A percentile compares a stretch with the other conserved stretches of the same genome.
These are phyloP conservation scores for Dactylellina leptospora DNA, from an alignment of 2,329 filamentous ascomycete genomes.

Conservation along the genomic window DNA sequence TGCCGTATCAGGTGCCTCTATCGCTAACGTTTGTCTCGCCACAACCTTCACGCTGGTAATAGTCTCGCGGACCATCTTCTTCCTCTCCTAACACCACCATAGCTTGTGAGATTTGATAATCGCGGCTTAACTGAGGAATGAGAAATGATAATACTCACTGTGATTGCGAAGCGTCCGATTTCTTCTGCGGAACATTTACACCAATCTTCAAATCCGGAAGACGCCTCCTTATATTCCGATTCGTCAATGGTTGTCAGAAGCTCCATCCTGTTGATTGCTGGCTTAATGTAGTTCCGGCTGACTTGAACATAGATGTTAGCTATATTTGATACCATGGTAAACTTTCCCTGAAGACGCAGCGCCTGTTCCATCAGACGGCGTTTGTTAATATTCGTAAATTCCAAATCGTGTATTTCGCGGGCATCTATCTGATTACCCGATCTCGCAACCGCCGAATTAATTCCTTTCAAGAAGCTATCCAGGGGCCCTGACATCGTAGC, in stretches of 20 bases:
- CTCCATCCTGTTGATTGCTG: conserved; percentile 28
- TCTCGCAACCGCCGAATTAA: conserved; percentile 2
- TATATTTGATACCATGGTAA: conserved; percentile 22
- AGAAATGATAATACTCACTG: too few relatives aligned
- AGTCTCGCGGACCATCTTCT: too few relatives aligned
- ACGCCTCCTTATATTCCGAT: not conserved
- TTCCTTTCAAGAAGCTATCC: conserved; percentile 11
- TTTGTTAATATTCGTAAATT: not conserved
- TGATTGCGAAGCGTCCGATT: too few relatives aligned
- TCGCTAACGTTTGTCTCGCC: too few relatives aligned
- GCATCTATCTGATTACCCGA: conserved; percentile 7
- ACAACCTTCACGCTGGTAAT: too few relatives aligned
- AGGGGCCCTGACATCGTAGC: not conserved
- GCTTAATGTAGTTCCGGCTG: conserved; percentile 22
- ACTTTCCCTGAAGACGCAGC: conserved; percentile 13
- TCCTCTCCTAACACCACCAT: too few relatives aligned
- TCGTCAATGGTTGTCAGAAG: not conserved
- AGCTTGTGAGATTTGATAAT: too few relatives aligned
- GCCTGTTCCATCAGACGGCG: not conserved
- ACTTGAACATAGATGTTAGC: conserved; percentile 28
- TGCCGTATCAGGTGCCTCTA: too few relatives aligned
- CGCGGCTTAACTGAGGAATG: too few relatives aligned
- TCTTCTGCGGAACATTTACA: too few relatives aligned
- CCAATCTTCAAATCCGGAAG: not conserved
- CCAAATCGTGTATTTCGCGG: conserved; percentile 1